Base-by-base conservation (phyloP, 164 flowering plant genomes). In the Protea cynaroides region DNA sequence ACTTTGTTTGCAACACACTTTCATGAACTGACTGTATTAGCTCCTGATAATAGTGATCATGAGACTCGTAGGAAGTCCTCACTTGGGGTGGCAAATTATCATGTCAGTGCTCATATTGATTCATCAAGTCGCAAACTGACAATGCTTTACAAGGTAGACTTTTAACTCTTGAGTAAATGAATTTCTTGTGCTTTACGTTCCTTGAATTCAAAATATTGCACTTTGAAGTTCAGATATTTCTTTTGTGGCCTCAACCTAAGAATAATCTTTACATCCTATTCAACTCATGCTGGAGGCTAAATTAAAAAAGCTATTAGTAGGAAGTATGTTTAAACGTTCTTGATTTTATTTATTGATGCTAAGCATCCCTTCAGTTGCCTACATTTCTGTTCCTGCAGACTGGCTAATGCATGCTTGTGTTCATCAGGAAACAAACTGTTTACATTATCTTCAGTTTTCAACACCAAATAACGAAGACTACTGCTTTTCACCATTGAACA, bases 1-100 rank as follows among this genome's bases (percentile, higher is more conserved):
- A 89, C 99, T 65, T 78, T 95, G 62, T 91, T 95, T 82, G 97
- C 99, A 40, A 95, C 99, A 59, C 97, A 91, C 78, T 95, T 95
- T 76, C 99, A 95, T 80, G 99, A 95, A 71, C 75, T 91, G 75
- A 95, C 97, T 73, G 90, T 94, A 51, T 75, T 91, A 79, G 97
- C 92, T 72, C 77, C 82, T 79, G 84, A 75, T 67, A 78, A 72
- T 65, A 43, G 53, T 12, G 70, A 61, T 59, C 56, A 53, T 44
- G 84, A 77, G 23, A 65, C 75, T 67, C 56, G 69, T 29, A 53
- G 17, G 18, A 77, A 76, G 71, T 73, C 82, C 59, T 70, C 70
- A 25, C 66, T 23, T 72, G 96, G 99, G 64, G 84, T 94, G 51
- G 87, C 87, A 62, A 94, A 94, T 74, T 94, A 81, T 71, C 99